Percentiles rank a stretch among this genome's conserved stretches.
Conservation (phyloP, 2,329 filamentous ascomycete species). For the Diaporthe capsici region DNA sequence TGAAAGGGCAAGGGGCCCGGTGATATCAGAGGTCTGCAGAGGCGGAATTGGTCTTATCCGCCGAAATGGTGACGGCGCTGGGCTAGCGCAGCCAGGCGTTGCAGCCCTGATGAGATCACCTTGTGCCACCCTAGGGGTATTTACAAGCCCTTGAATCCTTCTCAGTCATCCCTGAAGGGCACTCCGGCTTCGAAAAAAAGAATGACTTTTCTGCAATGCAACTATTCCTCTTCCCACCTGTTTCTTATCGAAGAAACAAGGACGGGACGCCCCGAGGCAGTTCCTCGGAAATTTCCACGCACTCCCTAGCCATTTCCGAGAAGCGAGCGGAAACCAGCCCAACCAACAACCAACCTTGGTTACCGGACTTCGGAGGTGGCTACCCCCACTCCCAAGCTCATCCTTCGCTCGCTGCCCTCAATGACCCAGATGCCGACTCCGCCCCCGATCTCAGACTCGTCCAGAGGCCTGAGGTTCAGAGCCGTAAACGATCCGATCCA, state of each 20-base stretch:
- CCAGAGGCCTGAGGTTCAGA: constrained; percentile 13
- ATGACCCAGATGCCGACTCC: constrained; percentile 17
- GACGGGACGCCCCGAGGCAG: neutral
- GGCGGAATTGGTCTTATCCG: constrained; percentile 10
- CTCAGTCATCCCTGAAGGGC: constrained; percentile 9
- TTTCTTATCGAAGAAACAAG: neutral
- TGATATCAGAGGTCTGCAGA: neutral
- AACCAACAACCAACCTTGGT: neutral
- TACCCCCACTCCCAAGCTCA: constrained; percentile 12
- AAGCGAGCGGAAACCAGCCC: neutral
- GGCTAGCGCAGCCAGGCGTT: neutral
- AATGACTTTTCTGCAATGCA: neutral
- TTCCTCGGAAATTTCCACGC: neutral
- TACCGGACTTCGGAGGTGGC: constrained; percentile 8
- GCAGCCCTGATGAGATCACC: constrained; percentile 1
- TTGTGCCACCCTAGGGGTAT: constrained; percentile 6
- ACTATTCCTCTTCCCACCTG: neutral
- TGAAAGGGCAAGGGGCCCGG: neutral
- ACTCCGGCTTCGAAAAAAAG: neutral
- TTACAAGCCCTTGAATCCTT: constrained; percentile 5
- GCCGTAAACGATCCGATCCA: constrained; percentile 8
- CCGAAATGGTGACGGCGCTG: constrained; percentile 5
- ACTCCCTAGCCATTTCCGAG: neutral
- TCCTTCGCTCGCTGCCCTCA: constrained; percentile 12
- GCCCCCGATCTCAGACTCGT: constrained; percentile 1